phyloP scores from a whole-genome alignment of 2,329 filamentous ascomycete species.

The Monilinia polystroma region DNA sequence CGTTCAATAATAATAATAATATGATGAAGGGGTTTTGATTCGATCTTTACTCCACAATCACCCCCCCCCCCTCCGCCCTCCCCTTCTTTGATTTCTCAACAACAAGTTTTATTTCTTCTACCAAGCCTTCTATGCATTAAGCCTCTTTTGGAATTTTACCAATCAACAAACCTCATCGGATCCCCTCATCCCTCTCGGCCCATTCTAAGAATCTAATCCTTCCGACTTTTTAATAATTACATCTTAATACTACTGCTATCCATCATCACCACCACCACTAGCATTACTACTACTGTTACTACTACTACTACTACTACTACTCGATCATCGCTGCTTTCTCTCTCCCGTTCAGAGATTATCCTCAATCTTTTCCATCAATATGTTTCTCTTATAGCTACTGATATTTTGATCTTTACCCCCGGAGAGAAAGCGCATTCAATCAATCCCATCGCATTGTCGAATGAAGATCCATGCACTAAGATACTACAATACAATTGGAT shows the following conservation, averaged over 20 bases:
- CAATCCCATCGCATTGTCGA: constrained; percentile 1
- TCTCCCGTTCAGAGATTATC: background rate
- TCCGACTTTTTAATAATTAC: background rate
- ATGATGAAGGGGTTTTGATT: background rate
- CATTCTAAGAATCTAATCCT: constrained; percentile 5
- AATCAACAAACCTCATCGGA: background rate
- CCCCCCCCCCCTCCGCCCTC: too few species aligned
- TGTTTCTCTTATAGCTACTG: constrained; percentile 5
- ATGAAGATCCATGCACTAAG: constrained; percentile 13
- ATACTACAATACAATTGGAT: constrained; percentile 13
- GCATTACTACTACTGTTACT: background rate
- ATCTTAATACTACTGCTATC: background rate
- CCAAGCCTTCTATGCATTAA: constrained; percentile 23
- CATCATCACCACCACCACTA: background rate
- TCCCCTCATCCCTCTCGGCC: background rate
- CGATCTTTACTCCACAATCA: background rate
- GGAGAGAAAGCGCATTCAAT: background rate
- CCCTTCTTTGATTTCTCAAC: background rate
- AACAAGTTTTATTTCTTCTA: constrained; percentile 17
- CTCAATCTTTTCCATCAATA: background rate
- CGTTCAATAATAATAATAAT: background rate
- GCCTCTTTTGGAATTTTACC: constrained; percentile 3
- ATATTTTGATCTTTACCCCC: background rate
- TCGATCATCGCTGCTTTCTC: background rate
- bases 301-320: background rate